Conservation (phyloP, 768 basidiomycete genomes). For the Panus rudis region DNA sequence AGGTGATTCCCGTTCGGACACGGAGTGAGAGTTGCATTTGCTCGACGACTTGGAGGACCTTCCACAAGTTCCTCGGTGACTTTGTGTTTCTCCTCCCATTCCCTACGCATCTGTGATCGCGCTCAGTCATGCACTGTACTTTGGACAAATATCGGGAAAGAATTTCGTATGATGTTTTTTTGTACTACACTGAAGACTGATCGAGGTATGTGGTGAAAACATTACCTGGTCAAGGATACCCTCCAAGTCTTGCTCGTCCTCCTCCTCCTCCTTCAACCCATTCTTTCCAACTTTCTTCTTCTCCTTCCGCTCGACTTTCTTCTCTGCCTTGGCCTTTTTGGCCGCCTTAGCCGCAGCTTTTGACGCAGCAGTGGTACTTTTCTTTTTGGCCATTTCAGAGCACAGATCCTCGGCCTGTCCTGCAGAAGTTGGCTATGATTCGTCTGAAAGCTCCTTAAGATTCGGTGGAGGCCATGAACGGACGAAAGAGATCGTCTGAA, state of each 20-base stretch:
- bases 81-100: constrained; percentile 77
- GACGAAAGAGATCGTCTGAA: too few species aligned
- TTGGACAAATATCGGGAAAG: not conserved
- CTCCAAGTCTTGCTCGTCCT: constrained; percentile 76
- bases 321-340: constrained; percentile 59
- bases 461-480: too few species aligned
- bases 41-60: constrained; percentile 76
- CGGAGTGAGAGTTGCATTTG: constrained; percentile 74
- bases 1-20: constrained; percentile 78
- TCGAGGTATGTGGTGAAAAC: constrained; percentile 1
- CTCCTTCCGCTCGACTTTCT: constrained; percentile 67
- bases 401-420: not conserved
- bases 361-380: constrained; percentile 24
- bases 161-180: constrained; percentile 1
- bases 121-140: not conserved
- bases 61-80: constrained; percentile 83
- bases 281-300: constrained; percentile 47
- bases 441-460: too few species aligned
- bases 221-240: constrained; percentile 75
- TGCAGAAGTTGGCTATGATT: too few species aligned
- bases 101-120: constrained; percentile 59
- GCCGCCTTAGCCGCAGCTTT: constrained; percentile 46
- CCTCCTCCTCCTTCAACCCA: constrained; percentile 45
- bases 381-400: constrained; percentile 49
- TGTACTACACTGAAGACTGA: not conserved